These are phyloP conservation scores for Mariannaea elegans DNA, from an alignment of 2,329 filamentous ascomycete species.

Conservation along the genomic window DNA sequence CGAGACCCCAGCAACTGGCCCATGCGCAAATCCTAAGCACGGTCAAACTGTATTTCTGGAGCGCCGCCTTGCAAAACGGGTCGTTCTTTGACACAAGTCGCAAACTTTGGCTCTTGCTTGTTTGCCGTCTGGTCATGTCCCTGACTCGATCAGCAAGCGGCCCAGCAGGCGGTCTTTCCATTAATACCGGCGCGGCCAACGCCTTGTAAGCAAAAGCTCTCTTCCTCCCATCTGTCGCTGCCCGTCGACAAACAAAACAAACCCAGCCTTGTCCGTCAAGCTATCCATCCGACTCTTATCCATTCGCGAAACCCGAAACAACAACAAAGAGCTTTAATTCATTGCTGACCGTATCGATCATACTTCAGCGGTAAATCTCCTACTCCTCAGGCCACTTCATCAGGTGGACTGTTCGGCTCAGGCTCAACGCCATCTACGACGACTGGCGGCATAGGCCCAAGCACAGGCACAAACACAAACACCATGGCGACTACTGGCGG, in stretches of 20 bases:
- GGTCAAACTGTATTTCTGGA: background rate
- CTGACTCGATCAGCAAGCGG: constrained; percentile 67
- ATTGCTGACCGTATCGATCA: constrained; percentile 27
- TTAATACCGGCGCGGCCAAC: constrained; percentile 71
- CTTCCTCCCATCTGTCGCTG: constrained; percentile 19
- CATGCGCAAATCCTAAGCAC: constrained; percentile 31
- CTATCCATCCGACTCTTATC: constrained; percentile 7
- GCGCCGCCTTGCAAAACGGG: constrained; percentile 34
- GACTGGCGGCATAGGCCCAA: constrained; percentile 13
- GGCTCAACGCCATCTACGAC: constrained; percentile 35
- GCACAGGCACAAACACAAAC: constrained; percentile 36
- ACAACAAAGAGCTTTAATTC: constrained; percentile 1
- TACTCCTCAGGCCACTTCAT: constrained; percentile 45
- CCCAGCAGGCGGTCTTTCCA: constrained; percentile 68
- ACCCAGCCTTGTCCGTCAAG: constrained; percentile 7
- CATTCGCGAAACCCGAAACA: constrained; percentile 8
- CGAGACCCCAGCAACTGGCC: constrained; percentile 19
- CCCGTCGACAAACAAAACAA: constrained; percentile 18
- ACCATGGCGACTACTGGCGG: constrained; percentile 49
- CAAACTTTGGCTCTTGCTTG: constrained; percentile 25
- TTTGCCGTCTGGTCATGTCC: constrained; percentile 51
- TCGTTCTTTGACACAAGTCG: constrained; percentile 31
- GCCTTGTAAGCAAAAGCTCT: constrained; percentile 45
- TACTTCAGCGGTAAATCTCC: constrained; percentile 34
- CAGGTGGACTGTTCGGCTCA: constrained; percentile 50